Percentiles rank a stretch among this genome's conserved stretches.
Evolutionary conservation across 2,329 filamentous ascomycete species (phyloP).

Genomic region (Fusarium floridanum): DNA sequence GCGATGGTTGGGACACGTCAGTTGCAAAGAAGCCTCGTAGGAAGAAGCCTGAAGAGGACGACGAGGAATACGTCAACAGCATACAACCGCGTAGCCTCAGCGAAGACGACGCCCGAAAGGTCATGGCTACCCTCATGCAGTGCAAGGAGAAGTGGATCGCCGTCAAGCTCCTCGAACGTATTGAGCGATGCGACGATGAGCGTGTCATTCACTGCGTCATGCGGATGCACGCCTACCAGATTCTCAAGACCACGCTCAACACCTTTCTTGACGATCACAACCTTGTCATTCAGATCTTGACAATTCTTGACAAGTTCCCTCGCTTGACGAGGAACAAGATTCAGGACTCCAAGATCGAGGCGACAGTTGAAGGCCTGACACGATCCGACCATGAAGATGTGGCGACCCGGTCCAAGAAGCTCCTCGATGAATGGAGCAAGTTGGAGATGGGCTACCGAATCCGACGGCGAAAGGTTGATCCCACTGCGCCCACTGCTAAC

Average conservation of each 20-base stretch:
- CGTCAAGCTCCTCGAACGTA: conserved; percentile 90
- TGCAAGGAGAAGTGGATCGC: conserved; percentile 99
- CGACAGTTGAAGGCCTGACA: conserved; percentile 77
- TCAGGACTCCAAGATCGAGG: conserved; percentile 93
- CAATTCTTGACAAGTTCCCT: conserved; percentile 89
- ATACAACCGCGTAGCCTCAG: conserved; percentile 83
- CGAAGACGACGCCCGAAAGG: conserved; percentile 87
- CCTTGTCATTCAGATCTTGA: conserved; percentile 87
- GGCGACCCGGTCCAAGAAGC: conserved; percentile 74
- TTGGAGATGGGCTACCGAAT: conserved; percentile 94
- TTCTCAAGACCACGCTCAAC: conserved; percentile 87
- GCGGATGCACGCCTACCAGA: conserved; percentile 97
- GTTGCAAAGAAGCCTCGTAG: conserved; percentile 91
- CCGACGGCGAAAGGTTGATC: conserved; percentile 87
- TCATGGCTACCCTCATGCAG: conserved; percentile 97
- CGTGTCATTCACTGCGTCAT: conserved; percentile 89
- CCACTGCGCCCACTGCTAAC: conserved; percentile 69
- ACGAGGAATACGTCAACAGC: conserved; percentile 95
- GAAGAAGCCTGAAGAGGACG: conserved; percentile 91
- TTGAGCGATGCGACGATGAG: conserved; percentile 89
- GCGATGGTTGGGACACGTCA: conserved; percentile 90
- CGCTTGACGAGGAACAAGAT: conserved; percentile 97
- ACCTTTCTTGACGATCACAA: conserved; percentile 92
- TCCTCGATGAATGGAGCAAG: conserved; percentile 89
- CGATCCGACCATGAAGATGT: conserved; percentile 81